Conservation (phyloP, 2,329 filamentous ascomycete species). For the Claviceps sp. region DNA sequence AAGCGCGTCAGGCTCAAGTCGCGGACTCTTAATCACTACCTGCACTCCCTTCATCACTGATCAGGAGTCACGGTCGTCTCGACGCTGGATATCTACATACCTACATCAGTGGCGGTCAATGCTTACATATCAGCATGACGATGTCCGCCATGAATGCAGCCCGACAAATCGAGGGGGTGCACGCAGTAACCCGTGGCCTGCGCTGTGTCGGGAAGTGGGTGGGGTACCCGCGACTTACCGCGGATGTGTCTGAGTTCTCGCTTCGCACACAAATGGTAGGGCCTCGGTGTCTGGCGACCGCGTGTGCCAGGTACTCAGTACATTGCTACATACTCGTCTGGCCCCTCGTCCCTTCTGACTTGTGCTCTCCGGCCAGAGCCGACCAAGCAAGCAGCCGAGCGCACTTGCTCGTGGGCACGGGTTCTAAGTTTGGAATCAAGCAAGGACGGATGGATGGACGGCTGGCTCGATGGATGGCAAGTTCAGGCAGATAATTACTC, state of each 20-base stretch:
- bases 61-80: no score
- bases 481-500: constrained; percentile 11
- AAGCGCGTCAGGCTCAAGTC: no score
- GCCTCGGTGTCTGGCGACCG: neutral
- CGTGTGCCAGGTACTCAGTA: neutral
- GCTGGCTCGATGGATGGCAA: neutral
- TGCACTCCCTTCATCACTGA: neutral
- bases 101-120: neutral
- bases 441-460: neutral
- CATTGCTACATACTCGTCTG: neutral
- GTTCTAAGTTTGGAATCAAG: no score
- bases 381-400: no score
- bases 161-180: neutral
- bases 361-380: neutral
- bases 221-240: neutral
- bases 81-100: no score
- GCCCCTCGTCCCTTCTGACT: neutral
- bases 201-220: neutral
- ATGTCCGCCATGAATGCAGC: neutral
- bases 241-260: neutral
- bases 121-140: neutral
- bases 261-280: no score
- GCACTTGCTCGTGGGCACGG: no score
- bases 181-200: neutral
- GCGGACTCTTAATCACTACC: neutral